Evolutionary conservation across 202 grass and related monocot genomes (phyloP), one percentile per base, ranked within the genome.

Genomic region (Cymbopogon flexuosus): DNA sequence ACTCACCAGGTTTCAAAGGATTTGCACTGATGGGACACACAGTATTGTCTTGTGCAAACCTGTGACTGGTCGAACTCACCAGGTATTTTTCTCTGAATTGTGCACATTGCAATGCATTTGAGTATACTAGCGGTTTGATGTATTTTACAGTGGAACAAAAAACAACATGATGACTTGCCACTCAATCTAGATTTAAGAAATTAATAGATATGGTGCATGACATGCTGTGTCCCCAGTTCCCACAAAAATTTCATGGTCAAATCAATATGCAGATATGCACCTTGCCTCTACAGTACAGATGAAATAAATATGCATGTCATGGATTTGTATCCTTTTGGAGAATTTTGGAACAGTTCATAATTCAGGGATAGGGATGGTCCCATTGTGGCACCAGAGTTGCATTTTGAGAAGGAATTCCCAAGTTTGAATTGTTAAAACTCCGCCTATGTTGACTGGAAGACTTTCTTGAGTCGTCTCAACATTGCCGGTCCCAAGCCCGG

Each of bases 21-120:
- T 94, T 45, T 85, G 76, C 51, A 93, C 88, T 43, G 77, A 93
- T 68, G 92, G 92, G 35, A 85, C 68, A 69, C 67, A 91, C 56
- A 98, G 92, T 77, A 85, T 98, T 80, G 90, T 98, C 69, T 81
- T 94, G 51, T 98, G 92, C 80, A 94, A 94, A 89, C 95, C 92
- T 73, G 81, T 98, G 52, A 94, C 95, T 82, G 90, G 95, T 37
- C 88, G 95, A 59, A 94, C 95, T 80, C 92, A 98, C 88, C 95
- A 98, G 95, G 88, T 97, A 92, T 62, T 6, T 51, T 72, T 72
- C 69, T 63, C 13, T 52, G 43, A 52, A 10, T 51, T 72, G 24
- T 71, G 27, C 34, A 19, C 43, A 11, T 34, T 52, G 27, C 16
- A 72, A 16, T 72, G 27, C 69, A 62, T 49, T 72, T 49, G 14